These are phyloP conservation scores for Boletus sp. DNA, from an alignment of 768 basidiomycete genomes.

Conservation along the genomic window DNA sequence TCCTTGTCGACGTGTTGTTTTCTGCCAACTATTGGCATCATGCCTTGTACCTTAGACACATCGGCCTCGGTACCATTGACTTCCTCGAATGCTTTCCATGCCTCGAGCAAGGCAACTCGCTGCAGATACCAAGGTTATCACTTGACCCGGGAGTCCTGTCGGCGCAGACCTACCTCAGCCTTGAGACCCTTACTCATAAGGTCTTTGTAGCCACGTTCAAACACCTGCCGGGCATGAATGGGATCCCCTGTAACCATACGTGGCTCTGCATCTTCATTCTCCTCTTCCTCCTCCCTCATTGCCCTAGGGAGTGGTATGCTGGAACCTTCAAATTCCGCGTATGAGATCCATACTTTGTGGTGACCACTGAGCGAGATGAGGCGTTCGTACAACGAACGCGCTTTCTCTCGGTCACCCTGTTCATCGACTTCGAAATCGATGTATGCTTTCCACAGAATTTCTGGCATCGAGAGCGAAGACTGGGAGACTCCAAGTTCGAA, in stretches of 20 bases:
- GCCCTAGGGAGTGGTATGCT: conserved; percentile 64
- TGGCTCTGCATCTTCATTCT: conserved; percentile 47
- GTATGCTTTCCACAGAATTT: conserved; percentile 91
- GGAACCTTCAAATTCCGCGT: conserved; percentile 88
- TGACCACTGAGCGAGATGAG: conserved; percentile 84
- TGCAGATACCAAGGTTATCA: conserved; percentile 30
- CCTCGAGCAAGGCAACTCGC: conserved; percentile 90
- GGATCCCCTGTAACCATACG: conserved; percentile 73
- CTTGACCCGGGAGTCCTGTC: neutral
- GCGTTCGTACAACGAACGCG: conserved; percentile 86
- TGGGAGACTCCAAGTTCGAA: conserved; percentile 91
- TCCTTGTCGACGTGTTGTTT: conserved; percentile 80
- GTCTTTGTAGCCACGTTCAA: conserved; percentile 85
- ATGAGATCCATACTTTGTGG: conserved; percentile 97
- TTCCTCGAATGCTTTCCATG: conserved; percentile 95
- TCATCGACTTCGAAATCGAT: conserved; percentile 96
- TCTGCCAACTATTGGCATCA: conserved; percentile 93
- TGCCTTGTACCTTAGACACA: conserved; percentile 77
- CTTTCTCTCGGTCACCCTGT: conserved; percentile 78
- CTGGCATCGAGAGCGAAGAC: conserved; percentile 88
- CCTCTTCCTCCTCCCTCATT: conserved; percentile 68
- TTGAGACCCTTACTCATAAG: conserved; percentile 80
- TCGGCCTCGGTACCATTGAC: conserved; percentile 71
- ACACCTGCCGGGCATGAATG: conserved; percentile 69
- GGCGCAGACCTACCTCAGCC: conserved; percentile 64